Base-by-base conservation (phyloP, 345 rosid species). In the Carallia pectinifolia region DNA sequence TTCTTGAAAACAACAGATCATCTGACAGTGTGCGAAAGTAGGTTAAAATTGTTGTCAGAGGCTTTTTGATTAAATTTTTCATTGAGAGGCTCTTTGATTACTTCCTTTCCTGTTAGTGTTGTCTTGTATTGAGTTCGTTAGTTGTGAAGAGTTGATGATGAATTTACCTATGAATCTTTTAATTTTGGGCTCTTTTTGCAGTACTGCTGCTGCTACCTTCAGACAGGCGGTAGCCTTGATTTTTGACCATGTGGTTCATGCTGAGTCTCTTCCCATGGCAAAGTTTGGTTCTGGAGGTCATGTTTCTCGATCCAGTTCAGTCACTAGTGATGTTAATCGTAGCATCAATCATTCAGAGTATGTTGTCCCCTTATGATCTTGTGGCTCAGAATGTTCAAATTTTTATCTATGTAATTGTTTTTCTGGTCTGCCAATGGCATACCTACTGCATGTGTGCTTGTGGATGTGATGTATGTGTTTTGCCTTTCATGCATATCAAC, bases 151-250 rank as follows among this genome's bases (percentile, higher is more conserved):
- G 69, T 47, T 71, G 69, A 44, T 62, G 37, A 55, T 40, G n/a
- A 13, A 54, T 52, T 69, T 53, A 50, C 54, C 9, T 30, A 39
- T 66, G 15, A 70, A 53, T 77, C 52, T 71, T 71, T 68, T 66
- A n/a, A 63, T 52, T 61, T 33, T 60, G 17, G 29, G 6, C 50
- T 63, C 36, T 29, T 74, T 77, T 79, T 80, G 62, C 85, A 94
- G 99, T 73, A 95, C 99, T 80, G 99, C 99, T 78, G 97, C 99
- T 77, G 97, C 97, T 80, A 95, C 99, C 73, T 90, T 92, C 86
- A 86, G 97, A 77, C 99, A 95, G 85, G 99, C 97, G 58, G 97
- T 95, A 65, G 99, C 99, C 37, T 79, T 95, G 80, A 84, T 92
- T 78, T 90, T 95, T 81, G 99, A 92, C 71, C 96, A 81, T 60